Base-by-base conservation (phyloP, 2,329 filamentous ascomycete genomes). In the Clonostachys chloroleuca region DNA sequence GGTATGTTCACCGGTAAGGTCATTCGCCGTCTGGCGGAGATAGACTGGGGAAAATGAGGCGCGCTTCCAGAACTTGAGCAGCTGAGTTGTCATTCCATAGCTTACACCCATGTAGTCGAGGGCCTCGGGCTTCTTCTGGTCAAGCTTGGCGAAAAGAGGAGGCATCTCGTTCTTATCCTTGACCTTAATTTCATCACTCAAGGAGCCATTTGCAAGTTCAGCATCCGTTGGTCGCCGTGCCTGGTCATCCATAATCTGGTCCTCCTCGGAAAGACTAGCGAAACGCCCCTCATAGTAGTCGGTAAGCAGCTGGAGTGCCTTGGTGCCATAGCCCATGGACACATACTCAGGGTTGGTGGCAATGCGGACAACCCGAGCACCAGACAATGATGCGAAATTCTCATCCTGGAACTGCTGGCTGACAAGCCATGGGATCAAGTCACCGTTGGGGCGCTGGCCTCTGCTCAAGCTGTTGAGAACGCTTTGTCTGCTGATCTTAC, bases 361-460 rank as follows among this genome's bases (percentile, higher is more conserved):
- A 59, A 99, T 97, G 43, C 94, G 84, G 14, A 99, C 92, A 42
- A 99, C 74, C 51, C 94, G 83, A 34, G 92, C 94, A 47, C 94
- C 95, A 13, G 92, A 97, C 1, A 99, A 77, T 39, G 88, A 86
- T 12, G 92, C 94, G 63, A 99, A 99, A 54, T 96, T 91, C 54
- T 95, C 90, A 58, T 99, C 94, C 62, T 97, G 94, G 73, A 96
- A 99, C 63, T 99, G 94, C 63, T 97, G 92, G 63, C 90, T 95
- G 52, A 99, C 89, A 34, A 97, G 80, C 94, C 94, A 99, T 1
- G 94, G 94, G 48, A 99, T 99, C 46, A 99, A 72, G 65, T 99
- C 94, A 58, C 94, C 94, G 37, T 89, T 84, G 2, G 92, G 90
- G 56, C 94, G 80, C 62, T 94, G 88, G 36, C 94, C 95, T 62